These are phyloP conservation scores for Mallotus nudiflorus DNA, from an alignment of 345 rosid species.

Conservation along the genomic window DNA sequence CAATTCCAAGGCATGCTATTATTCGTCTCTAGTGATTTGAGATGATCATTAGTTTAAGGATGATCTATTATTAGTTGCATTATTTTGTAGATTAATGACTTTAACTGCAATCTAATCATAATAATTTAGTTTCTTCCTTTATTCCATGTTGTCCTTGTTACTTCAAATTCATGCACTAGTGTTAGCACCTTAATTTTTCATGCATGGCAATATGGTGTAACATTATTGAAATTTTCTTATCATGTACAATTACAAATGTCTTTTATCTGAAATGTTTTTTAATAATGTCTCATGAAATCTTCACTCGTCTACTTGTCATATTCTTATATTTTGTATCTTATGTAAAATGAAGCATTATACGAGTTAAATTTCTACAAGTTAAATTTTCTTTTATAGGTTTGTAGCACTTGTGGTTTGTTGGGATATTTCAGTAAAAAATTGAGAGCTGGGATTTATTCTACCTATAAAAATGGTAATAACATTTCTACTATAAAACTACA, in stretches of 20 bases:
- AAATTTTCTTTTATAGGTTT: constrained; percentile 51
- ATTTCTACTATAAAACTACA: constrained; percentile 84
- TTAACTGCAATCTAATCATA: not conserved
- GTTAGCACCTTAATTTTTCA: no score
- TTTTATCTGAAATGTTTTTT: not conserved
- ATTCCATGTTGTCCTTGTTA: not conserved
- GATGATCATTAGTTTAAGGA: not conserved
- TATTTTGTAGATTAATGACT: not conserved
- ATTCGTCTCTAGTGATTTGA: no score
- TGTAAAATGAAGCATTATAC: not conserved
- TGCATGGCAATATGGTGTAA: not conserved
- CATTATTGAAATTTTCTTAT: not conserved
- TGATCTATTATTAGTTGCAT: not conserved
- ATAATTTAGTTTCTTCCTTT: not conserved
- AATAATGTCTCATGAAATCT: not conserved
- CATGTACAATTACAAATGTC: not conserved
- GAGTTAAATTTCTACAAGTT: not conserved
- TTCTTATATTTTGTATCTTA: no score
- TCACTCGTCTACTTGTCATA: no score
- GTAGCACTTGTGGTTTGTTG: constrained; percentile 78
- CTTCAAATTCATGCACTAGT: not conserved
- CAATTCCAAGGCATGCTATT: no score
- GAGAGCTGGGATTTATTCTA: constrained; percentile 69
- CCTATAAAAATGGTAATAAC: constrained; percentile 76
- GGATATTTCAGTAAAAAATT: constrained; percentile 85